phyloP scores from a whole-genome alignment of 768 basidiomycete genomes.

The Coprinopsis strossmayeri region DNA sequence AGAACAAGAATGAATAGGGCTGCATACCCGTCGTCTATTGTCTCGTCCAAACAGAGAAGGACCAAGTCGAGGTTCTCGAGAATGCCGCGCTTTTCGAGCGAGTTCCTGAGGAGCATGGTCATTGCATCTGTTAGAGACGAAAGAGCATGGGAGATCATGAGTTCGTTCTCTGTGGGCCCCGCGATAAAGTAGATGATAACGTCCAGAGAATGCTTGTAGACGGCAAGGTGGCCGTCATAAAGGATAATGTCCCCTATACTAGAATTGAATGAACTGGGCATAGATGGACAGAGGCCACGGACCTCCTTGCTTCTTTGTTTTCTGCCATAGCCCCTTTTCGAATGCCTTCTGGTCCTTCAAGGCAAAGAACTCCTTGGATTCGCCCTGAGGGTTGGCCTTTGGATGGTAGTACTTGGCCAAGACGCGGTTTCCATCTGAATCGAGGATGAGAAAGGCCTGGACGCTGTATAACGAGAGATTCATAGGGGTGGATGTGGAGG shows the following conservation, averaged over 20 bases:
- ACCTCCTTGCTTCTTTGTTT: constrained; percentile 94
- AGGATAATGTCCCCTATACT: constrained; percentile 84
- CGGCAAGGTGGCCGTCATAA: constrained; percentile 83
- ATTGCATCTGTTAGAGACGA: constrained; percentile 82
- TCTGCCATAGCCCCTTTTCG: constrained; percentile 93
- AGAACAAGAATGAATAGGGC: not conserved
- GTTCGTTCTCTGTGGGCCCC: constrained; percentile 84
- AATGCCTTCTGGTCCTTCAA: constrained; percentile 93
- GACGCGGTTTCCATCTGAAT: constrained; percentile 92
- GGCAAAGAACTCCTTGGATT: constrained; percentile 56
- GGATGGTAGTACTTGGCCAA: constrained; percentile 93
- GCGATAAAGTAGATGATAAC: constrained; percentile 93
- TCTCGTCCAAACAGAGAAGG: constrained; percentile 90
- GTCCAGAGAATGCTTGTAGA: constrained; percentile 94
- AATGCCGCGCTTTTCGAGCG: constrained; percentile 91
- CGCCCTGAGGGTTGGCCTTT: constrained; percentile 54
- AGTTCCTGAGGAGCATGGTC: constrained; percentile 78
- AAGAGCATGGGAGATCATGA: constrained; percentile 88
- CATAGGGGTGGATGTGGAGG: constrained; percentile 25
- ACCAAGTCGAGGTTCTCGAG: constrained; percentile 94
- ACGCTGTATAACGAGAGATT: constrained; percentile 88
- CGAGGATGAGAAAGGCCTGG: constrained; percentile 84
- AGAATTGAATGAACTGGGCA: not conserved
- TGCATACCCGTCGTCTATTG: constrained; percentile 96
- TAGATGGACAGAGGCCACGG: constrained; percentile 17